These are phyloP conservation scores for Nitzschia palea DNA, from an alignment of 108 stramenopile species.

Conservation along the genomic window DNA sequence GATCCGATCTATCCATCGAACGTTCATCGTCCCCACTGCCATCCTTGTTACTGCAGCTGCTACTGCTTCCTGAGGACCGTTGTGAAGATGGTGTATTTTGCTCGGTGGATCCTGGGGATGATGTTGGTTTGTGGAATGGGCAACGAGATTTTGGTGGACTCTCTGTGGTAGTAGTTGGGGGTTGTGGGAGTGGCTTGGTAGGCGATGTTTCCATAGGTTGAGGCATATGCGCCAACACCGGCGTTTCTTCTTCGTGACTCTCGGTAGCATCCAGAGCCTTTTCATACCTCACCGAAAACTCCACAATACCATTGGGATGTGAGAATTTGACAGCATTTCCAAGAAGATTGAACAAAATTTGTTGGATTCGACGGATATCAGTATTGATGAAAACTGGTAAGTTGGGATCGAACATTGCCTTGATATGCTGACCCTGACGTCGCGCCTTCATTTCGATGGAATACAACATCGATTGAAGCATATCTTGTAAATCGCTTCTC, in stretches of 20 bases:
- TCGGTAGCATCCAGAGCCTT: not conserved
- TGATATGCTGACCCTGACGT: slow-evolving; percentile 2
- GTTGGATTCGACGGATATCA: slow-evolving; percentile 46
- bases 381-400: slow-evolving; percentile 29
- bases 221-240: not conserved
- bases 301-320: slow-evolving; percentile 21
- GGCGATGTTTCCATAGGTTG: not conserved
- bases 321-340: slow-evolving; percentile 53
- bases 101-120: not conserved
- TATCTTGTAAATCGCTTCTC: slow-evolving; percentile 9
- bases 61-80: too few species aligned
- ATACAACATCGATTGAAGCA: slow-evolving; percentile 26
- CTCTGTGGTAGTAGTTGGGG: not conserved
- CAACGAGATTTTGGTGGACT: not conserved
- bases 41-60: too few species aligned
- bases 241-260: not conserved
- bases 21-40: too few species aligned
- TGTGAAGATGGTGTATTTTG: not conserved
- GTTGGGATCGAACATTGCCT: slow-evolving; percentile 8
- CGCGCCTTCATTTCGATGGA: slow-evolving; percentile 32
- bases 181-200: not conserved
- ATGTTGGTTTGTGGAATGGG: slow-evolving; percentile 2
- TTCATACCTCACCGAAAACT: slow-evolving; percentile 16
- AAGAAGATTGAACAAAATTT: slow-evolving; percentile 50
- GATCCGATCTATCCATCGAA: not conserved